These are phyloP conservation scores for Polytrichum formosum DNA, from an alignment of 225 moss, liverwort and hornwort species.

Conservation along the genomic window DNA sequence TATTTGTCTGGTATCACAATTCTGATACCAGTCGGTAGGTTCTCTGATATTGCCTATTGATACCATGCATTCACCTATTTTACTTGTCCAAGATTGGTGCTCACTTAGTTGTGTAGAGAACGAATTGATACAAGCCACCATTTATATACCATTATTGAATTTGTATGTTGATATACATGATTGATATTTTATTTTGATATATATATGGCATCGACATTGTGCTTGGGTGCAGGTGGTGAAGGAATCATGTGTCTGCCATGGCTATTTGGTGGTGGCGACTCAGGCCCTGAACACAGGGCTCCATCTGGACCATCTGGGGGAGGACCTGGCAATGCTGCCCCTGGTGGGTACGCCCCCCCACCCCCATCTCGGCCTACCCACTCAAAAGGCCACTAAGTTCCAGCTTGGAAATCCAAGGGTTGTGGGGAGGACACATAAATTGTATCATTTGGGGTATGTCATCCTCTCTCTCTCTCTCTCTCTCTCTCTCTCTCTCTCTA, in stretches of 20 bases:
- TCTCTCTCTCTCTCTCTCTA: background rate
- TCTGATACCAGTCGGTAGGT: too few relatives aligned
- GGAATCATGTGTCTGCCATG: constrained; percentile 54
- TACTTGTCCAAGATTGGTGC: too few relatives aligned
- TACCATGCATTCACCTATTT: too few relatives aligned
- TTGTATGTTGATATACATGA: too few relatives aligned
- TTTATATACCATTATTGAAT: too few relatives aligned
- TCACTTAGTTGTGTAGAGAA: too few relatives aligned
- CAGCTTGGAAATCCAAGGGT: constrained; percentile 39
- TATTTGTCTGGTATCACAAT: too few relatives aligned
- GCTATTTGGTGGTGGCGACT: constrained; percentile 48
- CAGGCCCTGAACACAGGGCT: constrained; percentile 50
- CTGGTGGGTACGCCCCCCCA: constrained; percentile 33
- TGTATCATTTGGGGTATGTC: background rate
- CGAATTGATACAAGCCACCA: too few relatives aligned
- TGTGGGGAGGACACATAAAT: constrained; percentile 59
- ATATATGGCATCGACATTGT: background rate
- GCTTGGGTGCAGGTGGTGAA: background rate
- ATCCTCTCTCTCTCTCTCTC: too few relatives aligned
- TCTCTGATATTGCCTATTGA: too few relatives aligned
- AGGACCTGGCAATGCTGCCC: constrained; percentile 43
- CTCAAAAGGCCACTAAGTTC: constrained; percentile 18
- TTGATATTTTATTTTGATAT: too few relatives aligned
- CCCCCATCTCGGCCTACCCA: constrained; percentile 57
- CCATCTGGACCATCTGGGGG: constrained; percentile 34